Conservation (phyloP, 257 asterid species). For the Euphrasia confusa region DNA sequence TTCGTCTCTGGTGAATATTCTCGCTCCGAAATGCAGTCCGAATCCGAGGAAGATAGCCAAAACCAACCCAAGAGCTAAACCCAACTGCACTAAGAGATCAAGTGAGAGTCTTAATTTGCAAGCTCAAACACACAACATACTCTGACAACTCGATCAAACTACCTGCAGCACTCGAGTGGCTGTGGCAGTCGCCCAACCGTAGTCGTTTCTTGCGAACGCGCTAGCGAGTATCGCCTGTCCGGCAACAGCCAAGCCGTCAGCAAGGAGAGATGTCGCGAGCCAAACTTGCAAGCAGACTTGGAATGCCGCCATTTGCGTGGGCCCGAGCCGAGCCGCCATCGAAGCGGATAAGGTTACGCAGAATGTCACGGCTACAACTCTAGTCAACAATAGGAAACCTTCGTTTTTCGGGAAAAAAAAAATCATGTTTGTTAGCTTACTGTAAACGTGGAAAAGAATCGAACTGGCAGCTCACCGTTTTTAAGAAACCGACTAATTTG, state of each 20-base stretch:
- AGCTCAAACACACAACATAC: too few species aligned
- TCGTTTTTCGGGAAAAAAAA: slow-evolving; percentile 13
- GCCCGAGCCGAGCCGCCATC: slow-evolving; percentile 67
- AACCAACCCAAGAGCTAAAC: slow-evolving; percentile 51
- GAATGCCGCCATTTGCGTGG: slow-evolving; percentile 84
- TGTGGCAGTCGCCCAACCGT: slow-evolving; percentile 38
- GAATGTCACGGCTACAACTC: slow-evolving; percentile 82
- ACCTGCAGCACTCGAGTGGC: slow-evolving; percentile 70
- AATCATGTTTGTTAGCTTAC: neutral
- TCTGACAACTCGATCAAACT: neutral
- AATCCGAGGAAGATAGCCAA: slow-evolving; percentile 52
- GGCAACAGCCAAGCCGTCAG: slow-evolving; percentile 84
- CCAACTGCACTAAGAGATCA: slow-evolving; percentile 42
- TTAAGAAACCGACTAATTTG: slow-evolving; percentile 63
- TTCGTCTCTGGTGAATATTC: slow-evolving; percentile 50
- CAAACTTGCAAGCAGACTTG: slow-evolving; percentile 87
- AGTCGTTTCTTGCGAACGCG: slow-evolving; percentile 66
- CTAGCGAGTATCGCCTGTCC: slow-evolving; percentile 87
- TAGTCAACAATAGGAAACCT: slow-evolving; percentile 62
- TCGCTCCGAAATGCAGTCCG: slow-evolving; percentile 60
- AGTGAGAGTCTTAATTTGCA: too few species aligned
- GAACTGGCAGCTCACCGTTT: slow-evolving; percentile 46
- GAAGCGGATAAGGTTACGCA: slow-evolving; percentile 86
- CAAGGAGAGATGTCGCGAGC: slow-evolving; percentile 77
- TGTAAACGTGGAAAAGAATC: neutral